phyloP scores from a whole-genome alignment of 2,329 filamentous ascomycete species.

The Claviceps paspali region DNA sequence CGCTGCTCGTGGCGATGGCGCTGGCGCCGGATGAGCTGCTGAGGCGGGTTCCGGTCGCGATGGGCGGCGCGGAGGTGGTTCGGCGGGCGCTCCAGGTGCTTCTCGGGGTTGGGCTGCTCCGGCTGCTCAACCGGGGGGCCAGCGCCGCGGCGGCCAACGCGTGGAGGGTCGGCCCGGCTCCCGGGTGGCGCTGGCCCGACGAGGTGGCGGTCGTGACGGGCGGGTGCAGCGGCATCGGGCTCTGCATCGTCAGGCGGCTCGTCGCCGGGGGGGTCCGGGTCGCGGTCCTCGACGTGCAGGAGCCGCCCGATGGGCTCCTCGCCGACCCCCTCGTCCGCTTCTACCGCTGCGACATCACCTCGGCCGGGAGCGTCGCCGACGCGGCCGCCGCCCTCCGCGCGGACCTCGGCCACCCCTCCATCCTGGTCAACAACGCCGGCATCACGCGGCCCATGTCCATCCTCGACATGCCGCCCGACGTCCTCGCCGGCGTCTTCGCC shows the following conservation, averaged over 20 bases:
- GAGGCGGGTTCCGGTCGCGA: too few species aligned
- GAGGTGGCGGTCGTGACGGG: conserved; percentile 30
- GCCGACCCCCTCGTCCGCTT: conserved; percentile 13
- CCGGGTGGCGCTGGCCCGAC: conserved; percentile 20
- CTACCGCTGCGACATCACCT: conserved; percentile 25
- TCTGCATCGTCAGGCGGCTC: conserved; percentile 18
- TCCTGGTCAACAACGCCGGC: conserved; percentile 59
- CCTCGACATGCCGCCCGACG: conserved; percentile 37
- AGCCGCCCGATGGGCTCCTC: too few species aligned
- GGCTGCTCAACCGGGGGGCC: conserved; percentile 11
- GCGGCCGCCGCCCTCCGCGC: conserved; percentile 23
- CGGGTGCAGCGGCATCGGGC: conserved; percentile 27
- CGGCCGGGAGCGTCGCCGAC: conserved; percentile 26
- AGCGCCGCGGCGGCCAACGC: conserved; percentile 16
- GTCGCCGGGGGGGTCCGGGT: conserved; percentile 38
- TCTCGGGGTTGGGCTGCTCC: conserved; percentile 12
- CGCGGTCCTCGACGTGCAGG: conserved; percentile 48
- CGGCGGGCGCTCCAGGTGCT: conserved; percentile 8
- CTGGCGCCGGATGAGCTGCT: conserved; percentile 5
- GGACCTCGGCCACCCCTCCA: conserved; percentile 44
- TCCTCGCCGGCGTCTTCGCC: conserved; percentile 48
- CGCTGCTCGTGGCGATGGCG: conserved; percentile 7
- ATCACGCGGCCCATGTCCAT: conserved; percentile 43
- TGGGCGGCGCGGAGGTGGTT: too few species aligned
- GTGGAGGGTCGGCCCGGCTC: conserved; percentile 11